Evolutionary conservation across 2,329 filamentous ascomycete genomes (phyloP).

Genomic region (Golovinomyces cichoracearum): DNA sequence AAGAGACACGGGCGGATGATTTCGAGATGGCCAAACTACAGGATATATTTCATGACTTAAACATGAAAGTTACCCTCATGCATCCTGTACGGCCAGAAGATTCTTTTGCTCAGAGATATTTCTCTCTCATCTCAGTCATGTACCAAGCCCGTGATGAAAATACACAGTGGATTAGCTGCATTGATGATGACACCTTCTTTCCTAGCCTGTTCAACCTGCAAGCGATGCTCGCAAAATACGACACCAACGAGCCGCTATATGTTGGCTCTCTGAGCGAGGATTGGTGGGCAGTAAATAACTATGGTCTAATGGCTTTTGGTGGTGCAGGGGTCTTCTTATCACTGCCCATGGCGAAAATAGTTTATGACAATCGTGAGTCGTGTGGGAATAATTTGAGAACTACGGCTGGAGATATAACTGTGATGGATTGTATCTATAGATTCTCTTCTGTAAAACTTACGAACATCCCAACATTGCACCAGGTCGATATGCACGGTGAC

Average conservation of each 20-base stretch:
- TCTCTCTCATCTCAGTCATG: constrained; percentile 20
- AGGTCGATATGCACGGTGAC: constrained; percentile 14
- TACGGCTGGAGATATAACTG: constrained; percentile 12
- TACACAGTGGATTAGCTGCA: constrained; percentile 15
- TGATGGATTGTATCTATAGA: constrained; percentile 13
- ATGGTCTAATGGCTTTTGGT: constrained; percentile 14
- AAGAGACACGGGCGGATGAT: constrained; percentile 9
- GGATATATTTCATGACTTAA: constrained; percentile 8
- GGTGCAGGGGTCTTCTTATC: constrained; percentile 13
- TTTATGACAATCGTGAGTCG: constrained; percentile 10
- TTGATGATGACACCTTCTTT: constrained; percentile 16
- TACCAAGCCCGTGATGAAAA: constrained; percentile 16
- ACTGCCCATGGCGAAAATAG: constrained; percentile 9
- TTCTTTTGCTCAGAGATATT: constrained; percentile 18
- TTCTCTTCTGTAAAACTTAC: constrained; percentile 10
- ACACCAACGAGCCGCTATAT: constrained; percentile 10
- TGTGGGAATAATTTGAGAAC: constrained; percentile 11
- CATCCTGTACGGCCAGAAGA: constrained; percentile 9
- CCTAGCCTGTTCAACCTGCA: constrained; percentile 11
- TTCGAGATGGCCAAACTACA: constrained; percentile 10
- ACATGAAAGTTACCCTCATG: constrained; percentile 11
- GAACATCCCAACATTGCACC: constrained; percentile 10
- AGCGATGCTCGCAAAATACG: constrained; percentile 14
- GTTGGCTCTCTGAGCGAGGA: constrained; percentile 13
- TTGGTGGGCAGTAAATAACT: constrained; percentile 14